phyloP scores from a whole-genome alignment of 1,284 basidiomycete species.

The Leccinum subrobustum region DNA sequence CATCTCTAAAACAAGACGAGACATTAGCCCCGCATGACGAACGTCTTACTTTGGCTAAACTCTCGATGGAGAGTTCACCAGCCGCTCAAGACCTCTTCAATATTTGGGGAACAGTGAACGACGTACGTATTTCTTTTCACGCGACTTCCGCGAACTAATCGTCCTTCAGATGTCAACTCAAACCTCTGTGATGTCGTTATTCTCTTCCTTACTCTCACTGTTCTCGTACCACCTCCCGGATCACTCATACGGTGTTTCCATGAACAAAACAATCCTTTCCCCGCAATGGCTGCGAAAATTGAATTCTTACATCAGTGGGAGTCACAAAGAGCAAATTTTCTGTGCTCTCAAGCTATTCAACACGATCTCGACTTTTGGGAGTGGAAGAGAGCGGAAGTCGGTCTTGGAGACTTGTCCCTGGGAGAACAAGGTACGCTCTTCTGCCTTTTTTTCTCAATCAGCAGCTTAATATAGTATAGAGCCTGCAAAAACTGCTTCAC shows the following conservation, averaged over 20 bases:
- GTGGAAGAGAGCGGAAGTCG: constrained; percentile 59
- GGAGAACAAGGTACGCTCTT: constrained; percentile 62
- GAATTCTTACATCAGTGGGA: constrained; percentile 56
- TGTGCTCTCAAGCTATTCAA: constrained; percentile 63
- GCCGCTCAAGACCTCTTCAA: constrained; percentile 61
- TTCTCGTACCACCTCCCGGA: constrained; percentile 64
- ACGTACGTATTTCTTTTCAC: constrained; percentile 38
- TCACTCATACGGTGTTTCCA: constrained; percentile 56
- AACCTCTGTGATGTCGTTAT: constrained; percentile 47
- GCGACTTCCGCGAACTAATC: constrained; percentile 8
- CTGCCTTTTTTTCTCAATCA: not conserved
- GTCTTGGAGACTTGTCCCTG: constrained; percentile 69
- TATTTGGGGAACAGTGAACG: constrained; percentile 53
- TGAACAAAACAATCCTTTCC: constrained; percentile 57
- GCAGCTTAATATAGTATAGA: constrained; percentile 38
- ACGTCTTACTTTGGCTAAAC: constrained; percentile 53
- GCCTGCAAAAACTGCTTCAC: constrained; percentile 60
- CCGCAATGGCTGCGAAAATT: constrained; percentile 53
- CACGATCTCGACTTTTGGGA: constrained; percentile 57
- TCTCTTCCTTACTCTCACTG: constrained; percentile 57
- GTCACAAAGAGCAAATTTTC: constrained; percentile 61
- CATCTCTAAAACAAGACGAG: constrained; percentile 29
- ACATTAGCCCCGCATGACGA: constrained; percentile 46
- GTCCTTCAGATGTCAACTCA: constrained; percentile 38
- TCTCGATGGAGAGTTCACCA: constrained; percentile 57